Conservation (phyloP, 257 asterid genomes). For the Primulina huaijiensis region DNA sequence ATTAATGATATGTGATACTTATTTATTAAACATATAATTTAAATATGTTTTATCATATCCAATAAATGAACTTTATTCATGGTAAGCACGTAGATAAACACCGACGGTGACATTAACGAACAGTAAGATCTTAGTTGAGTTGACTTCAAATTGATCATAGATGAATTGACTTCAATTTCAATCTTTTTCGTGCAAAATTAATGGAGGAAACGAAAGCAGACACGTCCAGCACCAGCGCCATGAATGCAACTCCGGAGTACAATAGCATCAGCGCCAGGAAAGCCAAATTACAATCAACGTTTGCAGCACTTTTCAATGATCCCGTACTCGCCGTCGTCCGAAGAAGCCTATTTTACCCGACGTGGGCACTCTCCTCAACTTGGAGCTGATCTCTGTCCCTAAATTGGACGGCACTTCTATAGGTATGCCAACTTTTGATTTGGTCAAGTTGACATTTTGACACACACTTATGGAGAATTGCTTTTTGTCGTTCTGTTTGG, state of each 20-base stretch:
- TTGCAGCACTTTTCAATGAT: constrained; percentile 71
- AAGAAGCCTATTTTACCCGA: constrained; percentile 67
- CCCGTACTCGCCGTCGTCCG: constrained; percentile 78
- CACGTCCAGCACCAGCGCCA: constrained; percentile 26
- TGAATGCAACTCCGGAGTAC: constrained; percentile 45
- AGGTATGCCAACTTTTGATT: constrained; percentile 34
- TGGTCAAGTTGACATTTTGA: constrained; percentile 36
- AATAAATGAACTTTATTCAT: no score
- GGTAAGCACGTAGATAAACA: no score
- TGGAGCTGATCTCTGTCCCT: constrained; percentile 69
- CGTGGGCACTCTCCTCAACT: constrained; percentile 82
- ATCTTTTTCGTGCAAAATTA: background rate
- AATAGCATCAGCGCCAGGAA: constrained; percentile 53
- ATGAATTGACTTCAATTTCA: background rate
- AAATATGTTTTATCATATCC: no score
- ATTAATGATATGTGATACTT: no score
- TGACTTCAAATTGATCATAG: no score
- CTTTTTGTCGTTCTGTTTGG: constrained; percentile 17
- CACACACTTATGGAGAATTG: constrained; percentile 29
- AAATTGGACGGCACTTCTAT: constrained; percentile 62
- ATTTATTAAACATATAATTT: no score
- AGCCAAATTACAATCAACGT: constrained; percentile 62
- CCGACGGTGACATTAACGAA: no score
- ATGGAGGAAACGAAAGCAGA: constrained; percentile 30
- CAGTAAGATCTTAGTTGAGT: no score